Base-by-base conservation (phyloP, 2,329 filamentous ascomycete species). In the Xylaria sp. region DNA sequence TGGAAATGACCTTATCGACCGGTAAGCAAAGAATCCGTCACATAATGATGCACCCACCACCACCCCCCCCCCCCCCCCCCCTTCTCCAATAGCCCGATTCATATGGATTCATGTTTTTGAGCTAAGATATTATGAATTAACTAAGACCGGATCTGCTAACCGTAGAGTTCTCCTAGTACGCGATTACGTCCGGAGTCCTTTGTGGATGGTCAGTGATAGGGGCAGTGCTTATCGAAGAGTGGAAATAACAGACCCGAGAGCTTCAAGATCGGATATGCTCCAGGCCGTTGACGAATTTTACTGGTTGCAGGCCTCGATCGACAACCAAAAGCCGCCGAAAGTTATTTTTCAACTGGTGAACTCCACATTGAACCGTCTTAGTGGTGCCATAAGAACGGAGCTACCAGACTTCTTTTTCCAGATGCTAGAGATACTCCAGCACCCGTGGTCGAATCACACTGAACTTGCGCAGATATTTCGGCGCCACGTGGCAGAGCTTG, bases 1-100 rank as follows among this genome's bases (percentile, higher is more conserved):
- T 73, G 65, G 73, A 75, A 64, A 63, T 70, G 66, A 75, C 72
- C 27, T 58, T 75, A 58, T 72, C 69, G 44, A 67, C 68, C 60
- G 63, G 70, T 72, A 66, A 72, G 70, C 37, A 58, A 59, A 29
- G 60, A 23, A 25, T 23, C 5, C 18, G 53, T 57, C 53, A 25
- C n/a, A 48, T 54, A 2, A 60, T 48, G 35, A 40, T 55, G 21
- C 32, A 29, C n/a, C 25, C 23, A 32, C 42, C 42, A 12, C 4
- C 21, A n/a, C 25, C 42, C 40, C 10, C 8, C 10, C 51, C 32
- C 23, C 40, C 13, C 8, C 18, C 5, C 40, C 40, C 6, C 18
- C 40, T 5, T 8, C 40, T 44, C 32, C 32, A 12, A 16, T 18
- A 25, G 23, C 12, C 48, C 37, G 23, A 37, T 25, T 35, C n/a